Conservation (phyloP, 2,329 filamentous ascomycete genomes). For the Aspergillus eucalypticola region DNA sequence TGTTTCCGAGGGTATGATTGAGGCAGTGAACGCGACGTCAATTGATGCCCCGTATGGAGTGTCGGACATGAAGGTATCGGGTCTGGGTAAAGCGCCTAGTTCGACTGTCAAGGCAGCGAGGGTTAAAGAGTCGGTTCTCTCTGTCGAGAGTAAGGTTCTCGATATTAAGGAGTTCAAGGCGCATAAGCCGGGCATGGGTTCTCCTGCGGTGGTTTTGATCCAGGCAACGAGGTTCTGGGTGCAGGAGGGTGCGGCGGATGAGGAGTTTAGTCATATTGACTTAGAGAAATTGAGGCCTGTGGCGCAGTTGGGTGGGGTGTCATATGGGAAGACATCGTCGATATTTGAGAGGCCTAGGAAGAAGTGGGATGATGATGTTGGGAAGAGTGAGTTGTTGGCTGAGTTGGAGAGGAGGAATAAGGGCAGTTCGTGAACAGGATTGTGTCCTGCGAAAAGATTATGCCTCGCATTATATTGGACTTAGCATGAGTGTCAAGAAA, state of each 20-base stretch:
- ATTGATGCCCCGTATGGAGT: constrained; percentile 75
- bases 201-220: constrained; percentile 69
- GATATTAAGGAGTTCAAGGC: constrained; percentile 73
- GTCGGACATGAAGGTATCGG: constrained; percentile 78
- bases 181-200: constrained; percentile 68
- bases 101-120: constrained; percentile 66
- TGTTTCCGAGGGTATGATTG: constrained; percentile 76
- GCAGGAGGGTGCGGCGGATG: constrained; percentile 77
- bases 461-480: too few relatives aligned
- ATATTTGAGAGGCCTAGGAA: constrained; percentile 66
- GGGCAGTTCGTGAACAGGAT: neutral
- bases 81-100: constrained; percentile 68
- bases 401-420: constrained; percentile 12
- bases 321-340: constrained; percentile 69
- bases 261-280: constrained; percentile 71
- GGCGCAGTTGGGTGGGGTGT: constrained; percentile 78
- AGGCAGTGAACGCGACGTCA: constrained; percentile 76
- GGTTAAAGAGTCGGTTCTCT: constrained; percentile 80
- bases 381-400: constrained; percentile 20
- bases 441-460: too few relatives aligned
- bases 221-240: constrained; percentile 86
- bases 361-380: constrained; percentile 22
- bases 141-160: constrained; percentile 75
- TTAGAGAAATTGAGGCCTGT: constrained; percentile 74
- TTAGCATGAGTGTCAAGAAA: too few relatives aligned